Conservation (phyloP, 495 filamentous ascomycete genomes). For the Hyaloscypha bicolor region DNA sequence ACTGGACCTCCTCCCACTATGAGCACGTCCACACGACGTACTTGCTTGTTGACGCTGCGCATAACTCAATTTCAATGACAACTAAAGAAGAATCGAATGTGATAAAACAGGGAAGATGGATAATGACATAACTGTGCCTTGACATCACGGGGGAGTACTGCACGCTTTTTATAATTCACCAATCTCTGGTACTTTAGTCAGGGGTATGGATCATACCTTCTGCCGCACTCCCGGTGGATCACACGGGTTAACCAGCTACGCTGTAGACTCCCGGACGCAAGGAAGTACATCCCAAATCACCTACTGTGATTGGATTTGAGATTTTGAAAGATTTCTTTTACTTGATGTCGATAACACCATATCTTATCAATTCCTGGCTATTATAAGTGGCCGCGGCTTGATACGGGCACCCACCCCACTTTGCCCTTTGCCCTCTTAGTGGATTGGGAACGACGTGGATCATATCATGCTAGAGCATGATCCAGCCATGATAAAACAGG, state of each 20-base stretch:
- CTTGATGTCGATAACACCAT: slow-evolving; percentile 8
- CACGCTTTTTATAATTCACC: neutral
- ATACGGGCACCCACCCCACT: neutral
- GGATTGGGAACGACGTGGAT: neutral
- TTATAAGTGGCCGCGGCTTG: neutral
- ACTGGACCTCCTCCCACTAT: slow-evolving; percentile 32
- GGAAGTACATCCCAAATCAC: neutral
- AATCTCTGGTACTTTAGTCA: neutral
- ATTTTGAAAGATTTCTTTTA: slow-evolving; percentile 13
- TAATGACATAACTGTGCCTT: too few relatives aligned
- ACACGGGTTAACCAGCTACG: too few relatives aligned
- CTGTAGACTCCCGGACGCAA: too few relatives aligned
- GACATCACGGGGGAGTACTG: neutral
- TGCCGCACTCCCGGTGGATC: neutral
- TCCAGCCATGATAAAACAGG: too few relatives aligned
- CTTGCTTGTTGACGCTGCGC: slow-evolving; percentile 8
- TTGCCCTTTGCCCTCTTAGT: neutral
- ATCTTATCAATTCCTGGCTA: neutral
- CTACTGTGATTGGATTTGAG: neutral
- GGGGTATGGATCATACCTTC: neutral
- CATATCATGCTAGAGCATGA: too few relatives aligned
- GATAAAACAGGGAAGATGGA: too few relatives aligned
- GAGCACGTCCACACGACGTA: slow-evolving; percentile 27
- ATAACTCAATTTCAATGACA: neutral
- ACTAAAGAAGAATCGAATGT: neutral